phyloP scores from a whole-genome alignment of 257 asterid species.

The Nicotiana benthamiana region DNA sequence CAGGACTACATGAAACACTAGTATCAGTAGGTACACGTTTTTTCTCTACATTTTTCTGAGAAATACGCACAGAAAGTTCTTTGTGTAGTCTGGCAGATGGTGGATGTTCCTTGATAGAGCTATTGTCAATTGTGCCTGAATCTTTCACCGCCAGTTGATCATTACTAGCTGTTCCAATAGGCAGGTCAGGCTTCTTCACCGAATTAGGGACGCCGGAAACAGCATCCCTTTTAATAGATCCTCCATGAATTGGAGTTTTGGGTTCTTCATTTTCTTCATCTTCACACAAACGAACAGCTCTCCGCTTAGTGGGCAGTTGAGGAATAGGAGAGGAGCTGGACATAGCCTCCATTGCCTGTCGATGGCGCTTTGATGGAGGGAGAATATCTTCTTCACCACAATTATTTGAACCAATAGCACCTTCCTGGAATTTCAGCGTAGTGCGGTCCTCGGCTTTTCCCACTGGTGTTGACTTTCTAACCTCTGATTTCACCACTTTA shows the following conservation, averaged over 20 bases:
- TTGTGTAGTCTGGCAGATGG: constrained; percentile 30
- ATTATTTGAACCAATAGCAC: constrained; percentile 29
- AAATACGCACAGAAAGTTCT: constrained; percentile 27
- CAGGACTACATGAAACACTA: constrained; percentile 26
- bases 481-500: constrained; percentile 21
- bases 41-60: constrained; percentile 41
- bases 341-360: constrained; percentile 39
- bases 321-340: constrained; percentile 20
- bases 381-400: constrained; percentile 60
- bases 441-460: constrained; percentile 30
- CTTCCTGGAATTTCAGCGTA: constrained; percentile 25
- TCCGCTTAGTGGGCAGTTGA: constrained; percentile 51
- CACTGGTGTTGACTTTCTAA: constrained; percentile 24
- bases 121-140: constrained; percentile 30
- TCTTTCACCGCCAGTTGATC: constrained; percentile 25
- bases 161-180: constrained; percentile 16
- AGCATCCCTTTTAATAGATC: constrained; percentile 40
- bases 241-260: constrained; percentile 91
- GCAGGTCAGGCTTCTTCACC: constrained; percentile 32
- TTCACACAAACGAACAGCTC: constrained; percentile 82
- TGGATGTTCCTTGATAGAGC: constrained; percentile 33
- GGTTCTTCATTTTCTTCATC: constrained; percentile 77
- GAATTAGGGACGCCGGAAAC: constrained; percentile 31
- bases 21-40: constrained; percentile 29
- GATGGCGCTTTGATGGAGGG: constrained; percentile 64